These are phyloP conservation scores for Plectosphaerella sp. DNA, from an alignment of 2,329 filamentous ascomycete species.

Conservation along the genomic window DNA sequence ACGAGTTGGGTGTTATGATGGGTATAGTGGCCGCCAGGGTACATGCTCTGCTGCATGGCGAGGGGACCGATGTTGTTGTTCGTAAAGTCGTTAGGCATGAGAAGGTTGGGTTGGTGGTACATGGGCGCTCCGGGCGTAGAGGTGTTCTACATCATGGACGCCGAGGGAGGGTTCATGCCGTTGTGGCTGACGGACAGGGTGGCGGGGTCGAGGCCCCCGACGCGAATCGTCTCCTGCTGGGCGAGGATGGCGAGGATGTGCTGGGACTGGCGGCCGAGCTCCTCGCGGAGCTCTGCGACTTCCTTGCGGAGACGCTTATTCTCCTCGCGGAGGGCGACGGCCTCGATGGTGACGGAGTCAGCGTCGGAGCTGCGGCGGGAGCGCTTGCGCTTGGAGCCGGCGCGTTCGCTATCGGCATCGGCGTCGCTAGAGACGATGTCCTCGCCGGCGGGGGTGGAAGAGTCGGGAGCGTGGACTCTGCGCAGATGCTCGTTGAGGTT, in stretches of 20 bases:
- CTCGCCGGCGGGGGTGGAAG: conserved; percentile 26
- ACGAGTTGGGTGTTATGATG: neutral
- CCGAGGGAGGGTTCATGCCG: conserved; percentile 28
- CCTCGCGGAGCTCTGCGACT: conserved; percentile 52
- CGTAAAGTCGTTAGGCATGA: conserved; percentile 1
- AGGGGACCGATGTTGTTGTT: neutral
- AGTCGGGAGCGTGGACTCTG: conserved; percentile 69
- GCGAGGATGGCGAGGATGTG: conserved; percentile 43
- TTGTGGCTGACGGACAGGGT: conserved; percentile 24
- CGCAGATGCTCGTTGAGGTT: conserved; percentile 92
- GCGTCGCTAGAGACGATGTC: conserved; percentile 39
- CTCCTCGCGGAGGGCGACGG: conserved; percentile 55
- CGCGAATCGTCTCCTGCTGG: conserved; percentile 38
- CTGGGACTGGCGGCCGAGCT: conserved; percentile 44
- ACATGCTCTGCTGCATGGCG: neutral
- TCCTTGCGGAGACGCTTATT: conserved; percentile 63
- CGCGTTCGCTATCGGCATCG: conserved; percentile 35
- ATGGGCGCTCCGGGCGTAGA: conserved; percentile 1
- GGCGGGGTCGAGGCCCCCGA: conserved; percentile 13
- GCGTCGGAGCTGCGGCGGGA: conserved; percentile 42
- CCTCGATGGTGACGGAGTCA: conserved; percentile 33
- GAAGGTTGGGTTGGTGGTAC: neutral
- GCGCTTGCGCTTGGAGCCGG: conserved; percentile 21
- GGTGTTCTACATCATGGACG: conserved; percentile 32
- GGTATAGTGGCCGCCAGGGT: neutral